Evolutionary conservation across 1,139 yeast species (phyloP), one percentile per base, ranked within the genome.

Genomic region (Taphrina wiesneri): DNA sequence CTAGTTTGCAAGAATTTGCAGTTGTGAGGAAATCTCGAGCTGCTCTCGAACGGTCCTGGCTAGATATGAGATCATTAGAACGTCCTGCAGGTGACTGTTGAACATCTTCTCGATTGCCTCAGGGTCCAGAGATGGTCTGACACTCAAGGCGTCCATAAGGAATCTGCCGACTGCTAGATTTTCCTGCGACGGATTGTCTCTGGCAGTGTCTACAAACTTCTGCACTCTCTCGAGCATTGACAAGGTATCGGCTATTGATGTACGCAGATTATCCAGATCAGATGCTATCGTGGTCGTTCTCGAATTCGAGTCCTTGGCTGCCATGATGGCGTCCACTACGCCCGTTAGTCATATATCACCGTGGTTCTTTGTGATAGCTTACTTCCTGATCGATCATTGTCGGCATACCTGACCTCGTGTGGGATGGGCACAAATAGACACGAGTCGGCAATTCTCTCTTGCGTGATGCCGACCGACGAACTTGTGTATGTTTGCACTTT

Each of bases 31-130:
- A 43, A 67, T 54, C 45, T 70, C 71, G 62, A 71, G 61, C 64
- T 90, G 97, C 70, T 91, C 89, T 79, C 88, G 88, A 72, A 90
- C 86, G 64, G 95, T 90, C 74, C 87, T 86, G 68, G 96, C 88
- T 78, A 90, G 82, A 75, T 86, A 88, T 74, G 89, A 95, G 71
- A 90, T 84, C 86, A 90, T 86, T 70, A 88, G 82, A 53, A 90
- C 86, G 74, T 90, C 96, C 77, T 89, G 92, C 75, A 87, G 81
- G 76, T 89, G 92, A 66, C 85, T 82, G 73, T 84, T 85, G 81
- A 90, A 86, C 70, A 86, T 82, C 71, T 80, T 79, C 73, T 83
- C 85, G 72, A 88, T 81, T 57, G 80, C 82, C 36, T 83, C 85
- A 68, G 84, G 74, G 72, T 87, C 84, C 68, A 84, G 79, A 70